Evolutionary conservation across 1,139 yeast genomes (phyloP).

Genomic region (Pichia sp.): DNA sequence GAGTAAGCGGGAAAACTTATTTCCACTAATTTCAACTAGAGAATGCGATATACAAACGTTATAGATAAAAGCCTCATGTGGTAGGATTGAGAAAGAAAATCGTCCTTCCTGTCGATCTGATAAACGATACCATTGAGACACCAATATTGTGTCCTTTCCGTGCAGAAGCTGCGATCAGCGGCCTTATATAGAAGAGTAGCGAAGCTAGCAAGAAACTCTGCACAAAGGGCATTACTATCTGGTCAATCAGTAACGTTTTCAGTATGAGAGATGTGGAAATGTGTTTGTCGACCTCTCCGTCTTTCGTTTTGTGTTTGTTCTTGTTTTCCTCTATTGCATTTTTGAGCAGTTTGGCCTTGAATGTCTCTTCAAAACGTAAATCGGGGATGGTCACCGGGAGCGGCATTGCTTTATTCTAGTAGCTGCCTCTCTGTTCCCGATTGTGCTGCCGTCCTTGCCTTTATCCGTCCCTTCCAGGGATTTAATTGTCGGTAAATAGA

Average conservation of each 20-base stretch:
- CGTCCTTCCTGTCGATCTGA: conserved; percentile 2
- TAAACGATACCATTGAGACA: neutral
- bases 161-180: conserved; percentile 35
- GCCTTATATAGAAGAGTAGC: conserved; percentile 37
- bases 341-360: conserved; percentile 43
- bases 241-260: conserved; percentile 60
- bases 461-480: no score
- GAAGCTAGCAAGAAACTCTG: conserved; percentile 54
- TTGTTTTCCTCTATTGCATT: conserved; percentile 21
- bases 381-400: conserved; percentile 48
- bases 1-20: no score
- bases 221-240: conserved; percentile 62
- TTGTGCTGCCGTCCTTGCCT: no score
- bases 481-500: no score
- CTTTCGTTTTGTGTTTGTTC: neutral
- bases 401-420: neutral
- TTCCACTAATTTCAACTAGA: neutral
- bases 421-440: neutral
- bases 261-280: conserved; percentile 36
- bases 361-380: conserved; percentile 60
- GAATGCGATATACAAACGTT: neutral
- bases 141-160: conserved; percentile 8
- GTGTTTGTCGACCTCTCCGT: neutral
- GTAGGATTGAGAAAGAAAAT: conserved; percentile 5
- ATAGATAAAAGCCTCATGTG: neutral